Conservation (phyloP, 768 basidiomycete species). For the Basidioascus undulatus region DNA sequence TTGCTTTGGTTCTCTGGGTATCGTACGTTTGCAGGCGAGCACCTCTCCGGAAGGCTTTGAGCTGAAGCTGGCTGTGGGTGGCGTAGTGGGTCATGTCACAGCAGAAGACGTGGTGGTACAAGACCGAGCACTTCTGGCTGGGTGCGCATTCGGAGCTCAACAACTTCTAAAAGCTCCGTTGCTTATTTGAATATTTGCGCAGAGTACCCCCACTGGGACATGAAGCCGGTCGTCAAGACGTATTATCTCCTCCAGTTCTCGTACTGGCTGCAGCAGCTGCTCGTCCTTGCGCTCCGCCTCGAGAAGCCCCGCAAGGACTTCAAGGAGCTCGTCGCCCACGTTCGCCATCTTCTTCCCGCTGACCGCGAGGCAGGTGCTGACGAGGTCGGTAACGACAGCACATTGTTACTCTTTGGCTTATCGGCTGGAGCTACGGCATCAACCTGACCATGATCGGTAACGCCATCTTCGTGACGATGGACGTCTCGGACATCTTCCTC, state of each 20-base stretch:
- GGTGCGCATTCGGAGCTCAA: conserved; percentile 23
- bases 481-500: conserved; percentile 70
- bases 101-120: conserved; percentile 66
- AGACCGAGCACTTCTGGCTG: conserved; percentile 62
- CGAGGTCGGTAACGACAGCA: no score
- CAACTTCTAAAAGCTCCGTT: not conserved
- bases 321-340: conserved; percentile 56
- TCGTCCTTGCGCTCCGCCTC: conserved; percentile 56
- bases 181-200: not conserved
- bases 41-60: not conserved
- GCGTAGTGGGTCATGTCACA: conserved; percentile 53
- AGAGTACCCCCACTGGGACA: conserved; percentile 78
- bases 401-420: conserved; percentile 77
- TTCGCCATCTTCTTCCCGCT: conserved; percentile 9
- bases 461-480: conserved; percentile 89
- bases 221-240: conserved; percentile 58
- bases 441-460: conserved; percentile 74
- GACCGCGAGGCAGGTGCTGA: no score
- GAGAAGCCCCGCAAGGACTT: conserved; percentile 93
- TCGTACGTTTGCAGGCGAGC: conserved; percentile 28
- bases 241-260: conserved; percentile 85
- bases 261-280: conserved; percentile 84
- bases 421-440: conserved; percentile 46
- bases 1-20: conserved; percentile 45
- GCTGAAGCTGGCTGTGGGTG: not conserved